Evolutionary conservation across 1,139 yeast genomes (phyloP), one percentile per base, ranked within the genome.

Genomic region (Hyphopichia fennica): DNA sequence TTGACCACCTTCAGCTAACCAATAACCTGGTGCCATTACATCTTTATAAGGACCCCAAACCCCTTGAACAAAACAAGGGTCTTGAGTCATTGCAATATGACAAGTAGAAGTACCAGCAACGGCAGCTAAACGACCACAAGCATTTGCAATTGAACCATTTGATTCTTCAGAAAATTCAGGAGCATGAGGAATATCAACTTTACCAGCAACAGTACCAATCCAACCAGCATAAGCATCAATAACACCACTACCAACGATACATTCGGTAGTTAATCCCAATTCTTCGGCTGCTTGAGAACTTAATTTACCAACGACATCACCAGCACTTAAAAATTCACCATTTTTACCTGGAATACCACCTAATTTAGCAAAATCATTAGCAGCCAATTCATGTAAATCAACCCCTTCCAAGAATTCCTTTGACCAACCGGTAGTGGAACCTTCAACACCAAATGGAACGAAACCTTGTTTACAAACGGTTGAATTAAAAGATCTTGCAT

Each of bases 1-100:
- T 65, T 93, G 99, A 16, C 99, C 99, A 57, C 99, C 99, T 68
- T 93, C 99, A n/a, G 98, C 96, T 54, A 90, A 76, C 98, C 98
- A 93, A 57, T 77, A 84, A 11, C 84, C 90, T 30, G 88, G 87
- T 16, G 95, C 87, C 72, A 93, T 76, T 10, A 88, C 96, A 62
- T 91, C 96, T 56, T 90, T 79, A 67, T 93, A 93, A 3, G 99
- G 99, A 17, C 99, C 99, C 99, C 99, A 93, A 28, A 93, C 97
- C 44, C 99, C 99, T 39, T 89, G 82, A 13, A 93, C 98, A 62
- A 93, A 91, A 39, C 89, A 81, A 0, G 96, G 87, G 27, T 87
- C 85, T 49, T 81, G 77, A 29, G 96, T 86, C 78, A 91, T 77
- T 45, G 90, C 91, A 54, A 93, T 81, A 63, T 93, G 99, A 62